phyloP scores from a whole-genome alignment of 768 basidiomycete species.

The Tulasnella sp. region DNA sequence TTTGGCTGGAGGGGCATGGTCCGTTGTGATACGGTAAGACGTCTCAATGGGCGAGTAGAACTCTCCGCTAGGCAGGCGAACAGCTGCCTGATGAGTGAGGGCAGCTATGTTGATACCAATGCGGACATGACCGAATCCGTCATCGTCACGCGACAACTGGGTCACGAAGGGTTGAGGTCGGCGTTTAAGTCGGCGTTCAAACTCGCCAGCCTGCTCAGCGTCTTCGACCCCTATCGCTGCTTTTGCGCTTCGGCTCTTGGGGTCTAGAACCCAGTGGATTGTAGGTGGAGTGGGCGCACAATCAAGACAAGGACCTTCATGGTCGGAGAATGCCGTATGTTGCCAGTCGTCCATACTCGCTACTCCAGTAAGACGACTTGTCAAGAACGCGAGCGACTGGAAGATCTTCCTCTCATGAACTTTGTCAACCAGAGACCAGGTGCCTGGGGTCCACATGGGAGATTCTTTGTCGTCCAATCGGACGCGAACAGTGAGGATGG shows the following conservation, averaged over 20 bases:
- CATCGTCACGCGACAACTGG: slow-evolving; percentile 53
- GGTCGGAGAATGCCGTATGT: slow-evolving; percentile 34
- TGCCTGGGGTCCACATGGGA: slow-evolving; percentile 62
- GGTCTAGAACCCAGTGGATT: slow-evolving; percentile 50
- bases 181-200: slow-evolving; percentile 77
- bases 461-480: slow-evolving; percentile 61
- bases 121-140: slow-evolving; percentile 57
- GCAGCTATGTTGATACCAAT: slow-evolving; percentile 85
- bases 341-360: slow-evolving; percentile 68
- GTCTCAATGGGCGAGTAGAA: slow-evolving; percentile 37
- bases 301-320: slow-evolving; percentile 49
- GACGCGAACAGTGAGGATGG: slow-evolving; percentile 67
- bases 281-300: slow-evolving; percentile 73
- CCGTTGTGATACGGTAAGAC: slow-evolving; percentile 76
- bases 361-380: slow-evolving; percentile 71
- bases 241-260: slow-evolving; percentile 23
- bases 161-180: slow-evolving; percentile 82
- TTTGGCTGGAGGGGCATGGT: slow-evolving; percentile 56
- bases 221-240: slow-evolving; percentile 65
- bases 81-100: slow-evolving; percentile 73
- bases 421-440: slow-evolving; percentile 76
- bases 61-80: slow-evolving; percentile 56
- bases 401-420: slow-evolving; percentile 77
- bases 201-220: slow-evolving; percentile 74
- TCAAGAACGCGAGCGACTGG: slow-evolving; percentile 73